Conservation (phyloP, 2,329 filamentous ascomycete species). For the Myriosclerotinia scirpicola region DNA sequence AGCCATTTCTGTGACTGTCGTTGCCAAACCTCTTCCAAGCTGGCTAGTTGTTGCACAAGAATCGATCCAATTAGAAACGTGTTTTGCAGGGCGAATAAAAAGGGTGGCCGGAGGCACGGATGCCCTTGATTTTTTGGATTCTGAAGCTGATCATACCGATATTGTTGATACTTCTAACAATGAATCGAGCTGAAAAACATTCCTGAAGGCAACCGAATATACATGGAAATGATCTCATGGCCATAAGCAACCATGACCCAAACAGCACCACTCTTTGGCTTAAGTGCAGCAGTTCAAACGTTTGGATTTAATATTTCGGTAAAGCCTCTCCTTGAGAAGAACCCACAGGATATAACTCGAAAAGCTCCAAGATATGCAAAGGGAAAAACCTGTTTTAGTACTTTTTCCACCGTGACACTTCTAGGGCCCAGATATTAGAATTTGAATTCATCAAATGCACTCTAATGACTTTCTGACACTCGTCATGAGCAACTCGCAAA, state of each 20-base stretch:
- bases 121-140: not conserved
- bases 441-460: not conserved
- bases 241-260: not conserved
- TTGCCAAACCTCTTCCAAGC: not conserved
- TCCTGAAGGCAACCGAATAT: not conserved
- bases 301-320: not conserved
- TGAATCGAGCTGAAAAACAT: not conserved
- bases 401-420: not conserved
- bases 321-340: not conserved
- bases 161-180: not conserved
- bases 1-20: not conserved
- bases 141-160: not conserved
- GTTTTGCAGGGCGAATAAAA: not conserved
- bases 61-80: not conserved
- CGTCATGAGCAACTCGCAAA: not conserved
- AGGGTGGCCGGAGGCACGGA: not conserved
- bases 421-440: not conserved
- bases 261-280: not conserved
- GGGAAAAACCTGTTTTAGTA: no score
- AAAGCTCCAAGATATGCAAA: not conserved
- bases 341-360: not conserved
- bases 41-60: not conserved
- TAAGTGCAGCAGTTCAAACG: not conserved
- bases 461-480: not conserved
- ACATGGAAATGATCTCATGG: not conserved